Evolutionary conservation across 805 yeast species (phyloP).

Genomic region (Clavispora carvajalis): DNA sequence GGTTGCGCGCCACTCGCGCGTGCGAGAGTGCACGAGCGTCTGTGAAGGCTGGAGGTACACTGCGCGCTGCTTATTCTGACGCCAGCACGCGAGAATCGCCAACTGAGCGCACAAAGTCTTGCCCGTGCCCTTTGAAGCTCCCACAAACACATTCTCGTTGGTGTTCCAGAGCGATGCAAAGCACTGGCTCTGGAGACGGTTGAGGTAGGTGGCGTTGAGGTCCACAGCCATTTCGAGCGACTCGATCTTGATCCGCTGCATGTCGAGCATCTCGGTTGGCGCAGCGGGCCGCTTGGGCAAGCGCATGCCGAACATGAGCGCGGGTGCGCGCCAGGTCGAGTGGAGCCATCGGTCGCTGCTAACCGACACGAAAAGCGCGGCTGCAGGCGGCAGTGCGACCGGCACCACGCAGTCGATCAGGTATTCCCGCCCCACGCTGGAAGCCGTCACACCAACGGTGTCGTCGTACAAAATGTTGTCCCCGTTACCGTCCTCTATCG

Average conservation of each 20-base stretch:
- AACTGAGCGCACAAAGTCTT: slow-evolving; percentile 68
- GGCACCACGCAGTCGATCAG: slow-evolving; percentile 63
- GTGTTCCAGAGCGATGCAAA: slow-evolving; percentile 56
- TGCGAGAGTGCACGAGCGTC: slow-evolving; percentile 44
- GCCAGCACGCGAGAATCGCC: slow-evolving; percentile 71
- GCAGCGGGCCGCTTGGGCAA: slow-evolving; percentile 63
- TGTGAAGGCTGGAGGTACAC: slow-evolving; percentile 67
- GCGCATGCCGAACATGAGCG: slow-evolving; percentile 46
- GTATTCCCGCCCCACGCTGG: slow-evolving; percentile 50
- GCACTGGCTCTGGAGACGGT: slow-evolving; percentile 68
- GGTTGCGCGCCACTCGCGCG: slow-evolving; percentile 48
- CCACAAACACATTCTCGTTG: slow-evolving; percentile 58
- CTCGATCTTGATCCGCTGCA: slow-evolving; percentile 42
- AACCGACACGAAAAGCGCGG: slow-evolving; percentile 67
- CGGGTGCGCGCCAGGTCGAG: slow-evolving; percentile 57
- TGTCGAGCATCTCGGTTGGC: slow-evolving; percentile 52
- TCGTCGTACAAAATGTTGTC: slow-evolving; percentile 63
- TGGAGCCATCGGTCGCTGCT: slow-evolving; percentile 85
- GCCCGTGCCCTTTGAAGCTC: slow-evolving; percentile 73
- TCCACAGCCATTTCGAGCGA: slow-evolving; percentile 38
- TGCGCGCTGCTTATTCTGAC: slow-evolving; percentile 60
- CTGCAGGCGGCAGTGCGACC: slow-evolving; percentile 45
- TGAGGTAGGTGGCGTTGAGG: slow-evolving; percentile 38
- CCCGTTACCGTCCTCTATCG: slow-evolving; percentile 83
- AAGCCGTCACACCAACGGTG: slow-evolving; percentile 44